Percentiles rank a stretch among this genome's conserved stretches.
phyloP scores from a whole-genome alignment of 345 rosid species.

The Cardamine chenopodiifolia region DNA sequence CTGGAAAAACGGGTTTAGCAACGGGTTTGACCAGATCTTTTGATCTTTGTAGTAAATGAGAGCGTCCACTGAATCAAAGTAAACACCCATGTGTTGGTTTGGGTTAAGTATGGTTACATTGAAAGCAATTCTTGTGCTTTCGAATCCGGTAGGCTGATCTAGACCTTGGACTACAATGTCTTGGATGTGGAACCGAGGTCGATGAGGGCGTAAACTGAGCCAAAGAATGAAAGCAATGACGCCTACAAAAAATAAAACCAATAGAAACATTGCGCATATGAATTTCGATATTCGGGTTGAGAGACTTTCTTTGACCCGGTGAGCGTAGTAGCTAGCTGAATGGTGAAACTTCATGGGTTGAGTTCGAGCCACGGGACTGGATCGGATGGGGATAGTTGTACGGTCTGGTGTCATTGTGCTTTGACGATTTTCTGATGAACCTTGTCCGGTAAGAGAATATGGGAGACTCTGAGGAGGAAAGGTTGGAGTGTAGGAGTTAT shows the following conservation, averaged over 20 bases:
- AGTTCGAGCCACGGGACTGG: neutral
- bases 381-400: constrained; percentile 38
- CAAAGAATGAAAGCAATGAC: constrained; percentile 63
- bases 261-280: constrained; percentile 58
- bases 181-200: constrained; percentile 65
- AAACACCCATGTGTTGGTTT: constrained; percentile 66
- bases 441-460: neutral
- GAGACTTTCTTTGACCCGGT: constrained; percentile 69
- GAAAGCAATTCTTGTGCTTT: constrained; percentile 61
- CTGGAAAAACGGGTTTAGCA: constrained; percentile 58
- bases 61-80: constrained; percentile 57
- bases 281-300: constrained; percentile 62
- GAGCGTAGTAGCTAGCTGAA: constrained; percentile 58
- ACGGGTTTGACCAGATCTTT: constrained; percentile 52
- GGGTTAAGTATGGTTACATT: constrained; percentile 71
- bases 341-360: constrained; percentile 48
- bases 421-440: neutral
- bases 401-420: constrained; percentile 30
- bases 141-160: constrained; percentile 57
- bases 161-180: constrained; percentile 60
- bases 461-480: constrained; percentile 22
- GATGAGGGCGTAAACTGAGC: constrained; percentile 87
- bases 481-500: constrained; percentile 18
- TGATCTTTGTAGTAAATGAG: constrained; percentile 66
- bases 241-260: constrained; percentile 54